A percentile compares a stretch with the other conserved stretches of the same genome.
Conservation (phyloP, 2,329 filamentous ascomycete species). For the Ascochyta fabae region DNA sequence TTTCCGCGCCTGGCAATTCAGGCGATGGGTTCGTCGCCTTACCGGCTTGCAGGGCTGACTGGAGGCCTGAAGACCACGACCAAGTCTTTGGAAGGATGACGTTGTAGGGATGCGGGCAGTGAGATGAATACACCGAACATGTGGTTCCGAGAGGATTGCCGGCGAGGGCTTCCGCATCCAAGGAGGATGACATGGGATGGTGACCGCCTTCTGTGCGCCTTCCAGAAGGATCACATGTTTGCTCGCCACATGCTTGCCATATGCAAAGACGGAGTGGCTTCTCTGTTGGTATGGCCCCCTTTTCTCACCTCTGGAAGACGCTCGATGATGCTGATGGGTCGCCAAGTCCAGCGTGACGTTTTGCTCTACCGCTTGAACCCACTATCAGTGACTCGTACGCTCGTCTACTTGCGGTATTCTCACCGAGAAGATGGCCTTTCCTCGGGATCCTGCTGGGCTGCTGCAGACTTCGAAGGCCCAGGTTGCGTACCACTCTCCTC, state of each 20-base stretch:
- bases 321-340: neutral
- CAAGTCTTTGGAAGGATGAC: constrained; percentile 7
- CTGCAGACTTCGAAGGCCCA: constrained; percentile 4
- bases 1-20: constrained; percentile 10
- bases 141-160: constrained; percentile 3
- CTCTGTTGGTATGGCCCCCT: constrained; percentile 6
- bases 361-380: neutral
- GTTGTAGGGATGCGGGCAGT: constrained; percentile 6
- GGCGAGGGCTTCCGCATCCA: constrained; percentile 1
- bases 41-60: constrained; percentile 7
- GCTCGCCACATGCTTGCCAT: constrained; percentile 21
- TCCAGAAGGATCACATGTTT: constrained; percentile 10
- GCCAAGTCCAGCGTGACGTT: neutral
- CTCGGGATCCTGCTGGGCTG: constrained; percentile 23
- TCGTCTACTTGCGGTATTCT: neutral
- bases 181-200: constrained; percentile 3
- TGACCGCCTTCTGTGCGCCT: constrained; percentile 9
- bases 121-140: neutral
- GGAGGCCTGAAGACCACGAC: constrained; percentile 2
- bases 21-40: constrained; percentile 9
- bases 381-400: neutral
- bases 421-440: neutral
- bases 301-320: neutral
- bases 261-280: constrained; percentile 15
- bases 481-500: constrained; percentile 20